Conservation (phyloP, 768 basidiomycete genomes). For the Leccinum barrowsii region DNA sequence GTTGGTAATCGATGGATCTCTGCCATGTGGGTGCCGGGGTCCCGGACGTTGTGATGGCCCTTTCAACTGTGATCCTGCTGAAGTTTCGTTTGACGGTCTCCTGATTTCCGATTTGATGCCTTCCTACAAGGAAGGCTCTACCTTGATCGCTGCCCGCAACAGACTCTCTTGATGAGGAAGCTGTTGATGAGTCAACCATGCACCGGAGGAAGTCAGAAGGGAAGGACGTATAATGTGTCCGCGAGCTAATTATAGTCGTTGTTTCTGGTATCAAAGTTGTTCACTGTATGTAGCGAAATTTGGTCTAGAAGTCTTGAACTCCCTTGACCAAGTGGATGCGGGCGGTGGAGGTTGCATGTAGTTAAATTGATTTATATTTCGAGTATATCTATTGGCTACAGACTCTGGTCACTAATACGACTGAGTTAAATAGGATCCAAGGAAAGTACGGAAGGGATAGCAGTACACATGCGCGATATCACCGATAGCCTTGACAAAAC, state of each 20-base stretch:
- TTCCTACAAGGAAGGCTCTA: neutral
- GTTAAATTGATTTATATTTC: neutral
- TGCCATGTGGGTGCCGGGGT: neutral
- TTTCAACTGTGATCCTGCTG: neutral
- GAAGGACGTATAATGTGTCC: too few relatives aligned
- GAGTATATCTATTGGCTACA: conserved; percentile 5
- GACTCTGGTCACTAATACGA: neutral
- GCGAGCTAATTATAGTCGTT: too few relatives aligned
- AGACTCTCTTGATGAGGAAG: neutral
- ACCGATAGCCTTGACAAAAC: neutral
- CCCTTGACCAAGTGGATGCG: too few relatives aligned
- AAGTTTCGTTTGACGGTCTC: neutral
- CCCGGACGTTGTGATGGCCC: neutral
- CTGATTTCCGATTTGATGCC: neutral
- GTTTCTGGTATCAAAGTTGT: too few relatives aligned
- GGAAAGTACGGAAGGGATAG: neutral
- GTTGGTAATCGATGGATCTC: neutral
- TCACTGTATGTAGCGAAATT: too few relatives aligned
- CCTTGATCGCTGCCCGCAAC: neutral
- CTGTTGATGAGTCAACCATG: neutral
- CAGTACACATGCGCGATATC: neutral
- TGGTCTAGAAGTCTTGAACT: too few relatives aligned
- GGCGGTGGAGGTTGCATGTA: neutral
- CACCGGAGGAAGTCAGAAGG: neutral
- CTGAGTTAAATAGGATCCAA: neutral